Evolutionary conservation across 73 alveolate genomes (phyloP).

Genomic region (Tetrahymena thermophila): DNA sequence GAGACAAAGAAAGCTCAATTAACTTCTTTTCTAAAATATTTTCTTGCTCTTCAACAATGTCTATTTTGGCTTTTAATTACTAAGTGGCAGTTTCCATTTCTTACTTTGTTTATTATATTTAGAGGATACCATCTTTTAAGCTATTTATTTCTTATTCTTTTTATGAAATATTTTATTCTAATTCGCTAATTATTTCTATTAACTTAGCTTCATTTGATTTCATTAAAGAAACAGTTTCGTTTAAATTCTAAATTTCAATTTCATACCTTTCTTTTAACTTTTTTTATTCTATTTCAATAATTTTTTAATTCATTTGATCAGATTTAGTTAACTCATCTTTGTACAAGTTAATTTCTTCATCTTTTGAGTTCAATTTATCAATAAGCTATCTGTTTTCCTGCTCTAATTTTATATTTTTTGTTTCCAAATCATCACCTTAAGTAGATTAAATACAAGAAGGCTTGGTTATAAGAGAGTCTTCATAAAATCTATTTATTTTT

Average conservation of each 20-base stretch:
- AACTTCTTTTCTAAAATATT: background rate
- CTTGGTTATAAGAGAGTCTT: background rate
- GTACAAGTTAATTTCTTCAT: background rate
- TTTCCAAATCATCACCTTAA: background rate
- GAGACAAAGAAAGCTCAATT: background rate
- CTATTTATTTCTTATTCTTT: background rate
- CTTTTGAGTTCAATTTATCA: background rate
- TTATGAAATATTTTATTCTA: background rate
- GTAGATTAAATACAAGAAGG: background rate
- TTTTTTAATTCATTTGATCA: background rate
- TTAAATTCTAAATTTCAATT: background rate
- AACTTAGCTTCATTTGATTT: background rate
- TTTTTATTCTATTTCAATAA: background rate
- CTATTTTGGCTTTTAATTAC: background rate
- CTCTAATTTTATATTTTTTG: background rate
- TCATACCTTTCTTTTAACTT: background rate
- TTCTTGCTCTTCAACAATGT: background rate
- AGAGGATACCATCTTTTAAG: background rate
- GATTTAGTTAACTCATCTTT: background rate
- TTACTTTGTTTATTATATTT: background rate
- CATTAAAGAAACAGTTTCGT: background rate
- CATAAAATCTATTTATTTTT: background rate
- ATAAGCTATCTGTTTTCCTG: background rate
- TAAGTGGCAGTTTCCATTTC: background rate
- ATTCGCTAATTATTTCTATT: background rate